Percentiles rank a stretch among this genome's conserved stretches.
These are phyloP conservation scores for Xylariomycetidae sp. DNA, from an alignment of 2,329 filamentous ascomycete genomes.

Conservation along the genomic window DNA sequence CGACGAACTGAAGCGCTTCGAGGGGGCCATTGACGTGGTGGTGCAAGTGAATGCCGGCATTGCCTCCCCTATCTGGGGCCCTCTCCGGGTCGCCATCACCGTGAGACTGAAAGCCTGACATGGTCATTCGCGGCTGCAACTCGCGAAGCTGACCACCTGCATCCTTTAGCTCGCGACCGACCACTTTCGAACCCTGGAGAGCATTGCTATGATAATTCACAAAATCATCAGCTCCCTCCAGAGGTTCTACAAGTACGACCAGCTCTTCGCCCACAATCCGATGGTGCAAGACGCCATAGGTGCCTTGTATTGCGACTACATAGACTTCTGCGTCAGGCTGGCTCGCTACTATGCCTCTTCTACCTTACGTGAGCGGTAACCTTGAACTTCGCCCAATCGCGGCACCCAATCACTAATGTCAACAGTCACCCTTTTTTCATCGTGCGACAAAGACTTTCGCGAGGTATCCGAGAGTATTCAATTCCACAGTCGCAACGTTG, in stretches of 20 bases:
- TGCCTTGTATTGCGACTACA: slow-evolving; percentile 11
- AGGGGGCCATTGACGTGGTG: slow-evolving; percentile 12
- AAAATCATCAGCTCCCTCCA: slow-evolving; percentile 13
- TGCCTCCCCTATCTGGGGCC: slow-evolving; percentile 12
- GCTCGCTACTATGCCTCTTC: slow-evolving; percentile 9
- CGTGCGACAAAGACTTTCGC: slow-evolving; percentile 12
- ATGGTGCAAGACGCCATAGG: slow-evolving; percentile 11
- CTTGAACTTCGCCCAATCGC: too few relatives aligned
- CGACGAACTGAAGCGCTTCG: slow-evolving; percentile 9
- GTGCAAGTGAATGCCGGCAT: slow-evolving; percentile 14
- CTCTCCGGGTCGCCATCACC: slow-evolving; percentile 11
- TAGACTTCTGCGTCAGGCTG: slow-evolving; percentile 13
- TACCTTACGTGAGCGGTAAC: slow-evolving; percentile 8
- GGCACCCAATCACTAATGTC: neutral
- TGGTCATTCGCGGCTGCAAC: too few relatives aligned
- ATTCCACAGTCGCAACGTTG: slow-evolving; percentile 9
- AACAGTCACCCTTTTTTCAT: slow-evolving; percentile 10
- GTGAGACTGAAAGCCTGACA: slow-evolving; percentile 4
- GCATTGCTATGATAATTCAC: slow-evolving; percentile 14
- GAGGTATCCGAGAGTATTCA: slow-evolving; percentile 11
- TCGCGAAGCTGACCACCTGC: too few relatives aligned
- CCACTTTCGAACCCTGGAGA: slow-evolving; percentile 11
- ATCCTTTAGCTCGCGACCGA: slow-evolving; percentile 8
- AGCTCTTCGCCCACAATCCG: slow-evolving; percentile 9
- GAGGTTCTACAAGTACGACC: slow-evolving; percentile 13